These are phyloP conservation scores for Saturnispora saitoi DNA, from an alignment of 805 yeast species.

Conservation along the genomic window DNA sequence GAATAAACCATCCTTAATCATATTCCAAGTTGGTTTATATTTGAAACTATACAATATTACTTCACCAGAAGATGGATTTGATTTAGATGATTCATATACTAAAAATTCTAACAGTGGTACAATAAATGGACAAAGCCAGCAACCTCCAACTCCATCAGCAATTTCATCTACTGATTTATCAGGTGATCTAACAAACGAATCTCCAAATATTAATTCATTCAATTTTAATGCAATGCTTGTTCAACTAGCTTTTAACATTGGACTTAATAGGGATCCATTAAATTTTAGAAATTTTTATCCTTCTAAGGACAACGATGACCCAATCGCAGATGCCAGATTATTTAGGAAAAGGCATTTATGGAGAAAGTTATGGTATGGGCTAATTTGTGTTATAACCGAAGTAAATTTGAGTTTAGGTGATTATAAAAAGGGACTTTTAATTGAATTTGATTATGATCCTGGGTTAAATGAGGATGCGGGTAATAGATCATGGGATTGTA, in stretches of 20 bases:
- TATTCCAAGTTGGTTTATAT: conserved; percentile 52
- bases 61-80: conserved; percentile 50
- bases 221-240: conserved; percentile 30
- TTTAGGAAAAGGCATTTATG: conserved; percentile 32
- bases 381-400: conserved; percentile 28
- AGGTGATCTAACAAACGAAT: conserved; percentile 28
- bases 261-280: conserved; percentile 42
- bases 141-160: conserved; percentile 12
- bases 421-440: conserved; percentile 29
- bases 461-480: conserved; percentile 22
- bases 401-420: conserved; percentile 31
- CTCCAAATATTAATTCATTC: conserved; percentile 30
- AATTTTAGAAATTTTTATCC: conserved; percentile 30
- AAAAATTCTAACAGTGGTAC: conserved; percentile 25
- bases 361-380: conserved; percentile 34
- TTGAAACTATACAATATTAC: conserved; percentile 46
- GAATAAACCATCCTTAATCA: conserved; percentile 37
- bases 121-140: background rate
- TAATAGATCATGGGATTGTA: conserved; percentile 31
- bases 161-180: conserved; percentile 28
- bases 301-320: conserved; percentile 20
- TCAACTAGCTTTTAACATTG: conserved; percentile 38
- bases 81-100: conserved; percentile 34
- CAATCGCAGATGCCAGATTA: conserved; percentile 24
- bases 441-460: conserved; percentile 31